Percentiles rank a stretch among this genome's conserved stretches.
Evolutionary conservation across 805 yeast genomes (phyloP).

Genomic region (Martiniozyma abietophila): DNA sequence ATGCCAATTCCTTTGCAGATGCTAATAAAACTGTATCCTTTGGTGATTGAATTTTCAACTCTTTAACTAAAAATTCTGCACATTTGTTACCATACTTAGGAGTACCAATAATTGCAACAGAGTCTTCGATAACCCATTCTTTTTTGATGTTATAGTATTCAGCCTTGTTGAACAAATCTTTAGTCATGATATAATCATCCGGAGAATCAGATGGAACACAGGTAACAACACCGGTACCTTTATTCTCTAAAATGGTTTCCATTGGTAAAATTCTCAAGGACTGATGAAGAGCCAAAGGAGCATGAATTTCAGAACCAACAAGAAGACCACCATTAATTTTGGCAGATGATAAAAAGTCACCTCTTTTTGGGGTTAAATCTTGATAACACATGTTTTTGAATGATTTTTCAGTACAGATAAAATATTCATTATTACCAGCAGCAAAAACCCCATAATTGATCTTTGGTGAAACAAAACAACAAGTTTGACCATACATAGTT

Average conservation of each 20-base stretch:
- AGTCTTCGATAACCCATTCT: slow-evolving; percentile 76
- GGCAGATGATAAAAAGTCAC: slow-evolving; percentile 54
- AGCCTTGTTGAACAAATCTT: slow-evolving; percentile 79
- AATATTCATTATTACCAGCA: slow-evolving; percentile 67
- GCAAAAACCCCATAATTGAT: slow-evolving; percentile 86
- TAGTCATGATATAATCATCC: slow-evolving; percentile 84
- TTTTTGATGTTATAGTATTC: slow-evolving; percentile 79
- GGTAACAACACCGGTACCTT: slow-evolving; percentile 99
- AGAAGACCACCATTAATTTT: slow-evolving; percentile 61
- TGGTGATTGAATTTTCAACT: slow-evolving; percentile 88
- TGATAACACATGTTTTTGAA: slow-evolving; percentile 97
- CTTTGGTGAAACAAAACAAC: slow-evolving; percentile 96
- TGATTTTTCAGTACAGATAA: slow-evolving; percentile 86
- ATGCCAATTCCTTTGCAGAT: slow-evolving; percentile 87
- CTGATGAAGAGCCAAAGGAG: slow-evolving; percentile 68
- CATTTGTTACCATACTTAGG: slow-evolving; percentile 81
- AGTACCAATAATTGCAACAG: slow-evolving; percentile 67
- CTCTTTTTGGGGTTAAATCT: slow-evolving; percentile 83
- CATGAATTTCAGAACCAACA: slow-evolving; percentile 78
- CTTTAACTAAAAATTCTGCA: slow-evolving; percentile 78
- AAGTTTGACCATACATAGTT: slow-evolving; percentile 97
- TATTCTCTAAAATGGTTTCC: slow-evolving; percentile 91
- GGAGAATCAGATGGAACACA: slow-evolving; percentile 99
- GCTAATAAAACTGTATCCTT: slow-evolving; percentile 83
- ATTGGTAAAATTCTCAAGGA: slow-evolving; percentile 84